Conservation (phyloP, 495 filamentous ascomycete genomes). For the Rostrohypoxylon terebratum region DNA sequence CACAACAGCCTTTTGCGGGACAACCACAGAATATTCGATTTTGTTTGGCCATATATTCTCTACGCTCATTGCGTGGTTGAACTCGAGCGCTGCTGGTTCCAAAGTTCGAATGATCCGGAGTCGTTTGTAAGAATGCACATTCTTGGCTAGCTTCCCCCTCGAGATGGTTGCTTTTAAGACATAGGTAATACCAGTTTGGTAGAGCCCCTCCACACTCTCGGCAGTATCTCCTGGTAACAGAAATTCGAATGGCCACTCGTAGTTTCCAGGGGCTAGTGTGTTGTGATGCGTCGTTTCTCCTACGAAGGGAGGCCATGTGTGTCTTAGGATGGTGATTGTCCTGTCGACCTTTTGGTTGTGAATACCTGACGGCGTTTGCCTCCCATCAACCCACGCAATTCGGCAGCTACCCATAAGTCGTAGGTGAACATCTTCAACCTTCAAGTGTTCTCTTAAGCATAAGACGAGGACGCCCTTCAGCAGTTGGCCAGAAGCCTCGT, state of each 20-base stretch:
- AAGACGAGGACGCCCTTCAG: conserved; percentile 81
- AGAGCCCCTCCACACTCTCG: conserved; percentile 90
- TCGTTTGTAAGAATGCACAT: conserved; percentile 80
- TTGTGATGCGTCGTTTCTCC: conserved; percentile 63
- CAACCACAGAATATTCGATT: conserved; percentile 88
- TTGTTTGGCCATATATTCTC: conserved; percentile 97
- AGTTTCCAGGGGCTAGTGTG: conserved; percentile 78
- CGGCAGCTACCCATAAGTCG: conserved; percentile 77
- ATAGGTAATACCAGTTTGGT: conserved; percentile 84
- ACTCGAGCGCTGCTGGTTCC: conserved; percentile 81
- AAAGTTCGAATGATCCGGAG: conserved; percentile 89
- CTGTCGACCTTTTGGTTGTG: conserved; percentile 62
- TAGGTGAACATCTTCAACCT: conserved; percentile 77
- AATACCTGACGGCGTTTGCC: conserved; percentile 61
- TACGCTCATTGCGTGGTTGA: conserved; percentile 89
- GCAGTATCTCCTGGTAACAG: conserved; percentile 78
- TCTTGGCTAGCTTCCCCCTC: conserved; percentile 81
- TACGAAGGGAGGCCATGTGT: conserved; percentile 63
- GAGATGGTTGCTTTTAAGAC: conserved; percentile 88
- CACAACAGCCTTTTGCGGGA: conserved; percentile 89
- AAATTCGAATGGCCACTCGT: conserved; percentile 91
- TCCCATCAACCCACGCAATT: conserved; percentile 69
- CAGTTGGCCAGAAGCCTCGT: conserved; percentile 80
- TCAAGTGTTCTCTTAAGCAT: conserved; percentile 75
- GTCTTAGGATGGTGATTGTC: conserved; percentile 55